Base-by-base conservation (phyloP, 2,329 filamentous ascomycete genomes). In the Diplodia mutila region DNA sequence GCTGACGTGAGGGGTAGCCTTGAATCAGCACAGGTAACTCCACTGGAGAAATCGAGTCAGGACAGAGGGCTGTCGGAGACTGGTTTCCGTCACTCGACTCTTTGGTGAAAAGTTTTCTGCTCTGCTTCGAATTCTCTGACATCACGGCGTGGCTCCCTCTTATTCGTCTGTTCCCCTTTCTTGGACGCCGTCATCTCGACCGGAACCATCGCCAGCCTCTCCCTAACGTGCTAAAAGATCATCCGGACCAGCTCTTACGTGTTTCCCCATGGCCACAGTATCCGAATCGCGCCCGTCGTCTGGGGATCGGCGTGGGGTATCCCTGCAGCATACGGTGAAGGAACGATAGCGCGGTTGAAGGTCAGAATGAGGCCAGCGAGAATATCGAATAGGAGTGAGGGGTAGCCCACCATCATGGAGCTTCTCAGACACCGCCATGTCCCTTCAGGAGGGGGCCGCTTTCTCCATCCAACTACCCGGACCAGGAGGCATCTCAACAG, bases 41-140 rank as follows among this genome's bases (percentile, higher is more conserved):
- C 59, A 51, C 59, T 63, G 59, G 46, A 51, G 59, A 51, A 63
- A 48, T 48, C 49, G 59, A 63, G 59, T 63, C 59, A 63, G 59
- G 27, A 27, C 25, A 46, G 18, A 51, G 59, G 18, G 59, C 42
- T 51, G 11, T 51, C 59, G 59, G 59, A 63, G 59, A 63, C 59
- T 27, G 37, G 42, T 63, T 63, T 63, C 59, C 59, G 59, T 46
- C 21, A 11, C 29, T 49, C 46, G 29, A 23, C 59, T 34, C 46
- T 37, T n/a, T 63, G 59, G 46, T 63, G 59, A 63, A 63, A 63
- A 63, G 59, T 63, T 51, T 61, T 63, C 46, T 51, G 42, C 42
- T 51, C 7, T 23, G 42, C 59, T 51, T 14, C 59, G 42, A 63
- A 37, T 51, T 27, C 59, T 63, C 29, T 63, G 42, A 49, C 46